Evolutionary conservation across 345 rosid genomes (phyloP).

Genomic region (Orychophragmus violaceus): DNA sequence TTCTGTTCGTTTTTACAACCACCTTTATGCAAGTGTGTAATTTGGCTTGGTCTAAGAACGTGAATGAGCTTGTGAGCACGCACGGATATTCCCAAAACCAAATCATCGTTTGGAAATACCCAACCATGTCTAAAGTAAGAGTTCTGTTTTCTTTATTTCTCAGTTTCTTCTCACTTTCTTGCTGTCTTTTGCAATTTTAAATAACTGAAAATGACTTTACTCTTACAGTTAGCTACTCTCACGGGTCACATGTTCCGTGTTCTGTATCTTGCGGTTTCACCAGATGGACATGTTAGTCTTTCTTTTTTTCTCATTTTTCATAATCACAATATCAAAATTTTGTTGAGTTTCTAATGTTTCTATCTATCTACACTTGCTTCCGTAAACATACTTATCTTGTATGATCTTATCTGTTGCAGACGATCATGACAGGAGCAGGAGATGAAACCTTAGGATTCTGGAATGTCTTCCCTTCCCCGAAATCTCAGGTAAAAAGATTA

Average conservation of each 20-base stretch:
- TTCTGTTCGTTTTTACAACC: no score
- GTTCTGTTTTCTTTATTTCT: not conserved
- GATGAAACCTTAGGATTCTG: slow-evolving; percentile 94
- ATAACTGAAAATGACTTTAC: not conserved
- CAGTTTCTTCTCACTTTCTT: not conserved
- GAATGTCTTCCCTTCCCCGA: no score
- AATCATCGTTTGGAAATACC: no score
- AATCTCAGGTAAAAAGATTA: slow-evolving; percentile 65
- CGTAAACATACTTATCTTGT: slow-evolving; percentile 5
- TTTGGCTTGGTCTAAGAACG: no score
- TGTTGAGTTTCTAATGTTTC: no score
- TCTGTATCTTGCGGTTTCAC: no score
- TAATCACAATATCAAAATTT: not conserved
- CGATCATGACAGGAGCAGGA: slow-evolving; percentile 97
- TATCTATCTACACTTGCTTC: not conserved
- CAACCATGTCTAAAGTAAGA: no score
- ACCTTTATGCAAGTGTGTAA: no score
- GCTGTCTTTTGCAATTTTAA: not conserved
- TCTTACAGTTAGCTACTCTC: no score
- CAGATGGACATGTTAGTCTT: slow-evolving; percentile 70
- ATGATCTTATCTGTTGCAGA: slow-evolving; percentile 38
- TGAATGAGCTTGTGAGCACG: no score
- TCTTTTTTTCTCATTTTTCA: not conserved
- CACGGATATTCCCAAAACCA: no score
- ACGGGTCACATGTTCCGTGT: no score